Evolutionary conservation across 192 early-diverging fungal genomes (phyloP), one percentile per base, ranked within the genome.

Genomic region (Coemansia erecta): DNA sequence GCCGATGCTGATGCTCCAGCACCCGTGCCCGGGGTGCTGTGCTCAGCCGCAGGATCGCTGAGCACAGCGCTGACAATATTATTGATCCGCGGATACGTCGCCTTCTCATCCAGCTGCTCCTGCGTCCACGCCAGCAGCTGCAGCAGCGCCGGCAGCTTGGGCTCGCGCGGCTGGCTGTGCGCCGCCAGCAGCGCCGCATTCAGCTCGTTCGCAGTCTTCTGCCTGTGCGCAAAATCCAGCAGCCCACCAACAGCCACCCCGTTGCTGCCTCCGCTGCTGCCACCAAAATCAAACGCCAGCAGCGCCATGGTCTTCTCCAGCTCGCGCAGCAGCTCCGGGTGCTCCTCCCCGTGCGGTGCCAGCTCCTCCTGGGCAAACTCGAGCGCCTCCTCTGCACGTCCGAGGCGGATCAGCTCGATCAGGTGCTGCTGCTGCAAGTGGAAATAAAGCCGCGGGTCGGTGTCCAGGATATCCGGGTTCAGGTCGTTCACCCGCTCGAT

Each of bases 401-500:
- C 94, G 45, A 82, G 67, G 7, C 94, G 84, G 60, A 99, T 99
- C 19, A 90, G 83, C 64, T 99, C 97, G 67, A 99, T 98, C 12
- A 99, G 76, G 15, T 91, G 88, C 78, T 99, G 97, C 78, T 95
- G 94, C 77, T 98, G 95, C 28, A 99, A 80, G 43, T 93, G 95
- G 70, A 99, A 99, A 63, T 86, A 98, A 10, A 99, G 75, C 51
- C 87, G 83, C 17, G 96, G 93, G 68, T 99, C 90, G 10, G 89
- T 91, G 73, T 99, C 97, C 53, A 98, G 66, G 42, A 98, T 91
- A 81, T 98, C 96, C 6, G 97, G 97, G 71, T 99, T 95, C 61
- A 99, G 82, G 68, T 99, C 97, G 65, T 99, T 99, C 1, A 99
- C 92, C n/a, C 89, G 73, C 58, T 94, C 93, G 54, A 99, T 98